Evolutionary conservation across 73 alveolate species (phyloP).

Genomic region (Uronychia binucleata): DNA sequence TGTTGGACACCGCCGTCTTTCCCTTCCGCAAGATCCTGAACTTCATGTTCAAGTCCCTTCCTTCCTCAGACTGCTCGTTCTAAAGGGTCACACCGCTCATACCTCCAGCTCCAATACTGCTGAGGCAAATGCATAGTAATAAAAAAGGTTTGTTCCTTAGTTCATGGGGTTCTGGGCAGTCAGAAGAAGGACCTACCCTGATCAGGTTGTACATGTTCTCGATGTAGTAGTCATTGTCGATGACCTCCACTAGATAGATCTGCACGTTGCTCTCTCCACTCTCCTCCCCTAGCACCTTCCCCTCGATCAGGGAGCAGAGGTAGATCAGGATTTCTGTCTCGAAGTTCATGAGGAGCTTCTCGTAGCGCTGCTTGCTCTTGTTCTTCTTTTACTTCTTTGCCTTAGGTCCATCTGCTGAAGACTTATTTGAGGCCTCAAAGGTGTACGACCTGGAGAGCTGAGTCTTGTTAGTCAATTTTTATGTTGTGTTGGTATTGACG

Average conservation of each 20-base stretch:
- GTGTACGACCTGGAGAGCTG: not conserved
- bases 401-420: not conserved
- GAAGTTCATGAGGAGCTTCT: not conserved
- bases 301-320: not conserved
- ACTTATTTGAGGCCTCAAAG: not conserved
- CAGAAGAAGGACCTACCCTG: not conserved
- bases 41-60: not conserved
- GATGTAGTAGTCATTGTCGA: not conserved
- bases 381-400: not conserved
- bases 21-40: not conserved
- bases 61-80: constrained; percentile 3
- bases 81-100: not conserved
- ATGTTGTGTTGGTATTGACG: not conserved
- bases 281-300: not conserved
- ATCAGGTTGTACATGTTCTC: not conserved
- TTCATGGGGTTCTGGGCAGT: not conserved
- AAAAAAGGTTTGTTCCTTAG: not conserved
- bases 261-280: not conserved
- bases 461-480: too few species aligned
- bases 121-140: not conserved
- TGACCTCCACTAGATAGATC: not conserved
- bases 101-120: not conserved
- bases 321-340: not conserved
- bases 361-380: not conserved
- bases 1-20: not conserved